Evolutionary conservation across 441 rosid genomes (phyloP).

Genomic region (Macaranga tanarius): DNA sequence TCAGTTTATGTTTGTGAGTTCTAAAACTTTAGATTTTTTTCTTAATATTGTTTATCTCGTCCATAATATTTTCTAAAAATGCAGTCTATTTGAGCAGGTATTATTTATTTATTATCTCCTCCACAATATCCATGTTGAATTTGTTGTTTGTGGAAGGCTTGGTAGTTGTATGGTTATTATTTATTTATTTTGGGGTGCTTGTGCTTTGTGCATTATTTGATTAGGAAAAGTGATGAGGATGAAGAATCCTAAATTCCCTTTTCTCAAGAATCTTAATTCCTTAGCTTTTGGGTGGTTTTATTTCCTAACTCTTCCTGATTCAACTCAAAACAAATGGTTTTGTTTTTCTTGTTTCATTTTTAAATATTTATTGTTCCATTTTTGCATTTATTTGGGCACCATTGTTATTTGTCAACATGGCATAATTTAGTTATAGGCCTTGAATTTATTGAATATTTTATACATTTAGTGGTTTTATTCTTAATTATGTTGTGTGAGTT

Average conservation of each 20-base stretch:
- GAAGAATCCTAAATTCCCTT: neutral
- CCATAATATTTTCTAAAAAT: too few relatives aligned
- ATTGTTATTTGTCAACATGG: neutral
- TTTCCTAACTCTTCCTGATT: neutral
- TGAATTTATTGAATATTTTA: neutral
- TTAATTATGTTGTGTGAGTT: too few relatives aligned
- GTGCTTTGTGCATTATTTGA: too few relatives aligned
- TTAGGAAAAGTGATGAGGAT: too few relatives aligned
- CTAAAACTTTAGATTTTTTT: neutral
- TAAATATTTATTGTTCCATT: neutral
- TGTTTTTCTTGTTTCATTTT: neutral
- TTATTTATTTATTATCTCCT: too few relatives aligned
- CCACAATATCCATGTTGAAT: too few relatives aligned
- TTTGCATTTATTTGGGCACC: neutral
- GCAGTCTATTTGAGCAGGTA: too few relatives aligned
- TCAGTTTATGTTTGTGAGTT: neutral
- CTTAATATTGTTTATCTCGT: neutral
- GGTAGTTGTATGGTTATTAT: too few relatives aligned
- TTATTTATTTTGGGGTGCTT: too few relatives aligned
- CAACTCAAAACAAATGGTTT: conserved; percentile 8
- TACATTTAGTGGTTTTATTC: too few relatives aligned
- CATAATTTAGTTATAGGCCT: neutral
- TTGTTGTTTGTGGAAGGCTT: too few relatives aligned
- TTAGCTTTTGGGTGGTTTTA: neutral
- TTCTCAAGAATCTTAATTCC: neutral